Base-by-base conservation (phyloP, 2,329 filamentous ascomycete species). In the Juglanconis oblonga region DNA sequence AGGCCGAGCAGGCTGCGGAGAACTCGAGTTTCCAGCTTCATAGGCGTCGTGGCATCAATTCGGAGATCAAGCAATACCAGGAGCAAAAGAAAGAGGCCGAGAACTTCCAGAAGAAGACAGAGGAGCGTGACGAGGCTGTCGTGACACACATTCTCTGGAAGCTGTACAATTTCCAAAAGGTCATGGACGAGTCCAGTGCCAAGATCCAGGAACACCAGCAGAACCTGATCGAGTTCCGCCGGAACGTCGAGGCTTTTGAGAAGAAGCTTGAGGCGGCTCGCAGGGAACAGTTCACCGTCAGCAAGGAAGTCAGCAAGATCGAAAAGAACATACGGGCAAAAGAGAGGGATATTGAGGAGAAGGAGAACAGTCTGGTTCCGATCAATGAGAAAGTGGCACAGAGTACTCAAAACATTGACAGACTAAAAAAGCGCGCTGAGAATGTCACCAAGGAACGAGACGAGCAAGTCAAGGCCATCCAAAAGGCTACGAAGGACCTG, bases 111-210 rank as follows among this genome's bases (percentile, higher is more conserved):
- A 87, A 86, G 65, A 98, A 97, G 75, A 90, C 90, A 1, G 90
- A 95, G 57, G 92, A 98, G 73, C 87, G 91, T 53, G 94, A 99
- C 71, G 85, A 91, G 57, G 95, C 94, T 7, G 90, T 97, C 59
- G 91, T 98, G 58, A 93, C 90, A 1, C 94, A 98, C 66, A 93
- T 96, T 38, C 79, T 99, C 13, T 99, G 94, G 94, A 98, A 97
- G 76, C 81, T 99, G 1, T 98, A 92, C 73, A 92, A 97, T 70
- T 96, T 96, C 72, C 94, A 99, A 73, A 89, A 88, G 60, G 85
- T 92, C 35, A 97, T 99, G 79, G 91, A 97, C 67, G 90, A 94
- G 67, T 97, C 95, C 31, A 93, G 89, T 66, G 87, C 87, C 49
- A 88, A 95, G 68, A 99, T 99, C 60, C 89, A 94, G 68, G 92